Evolutionary conservation across 148 eudicot genomes (phyloP), one percentile per base, ranked within the genome.

Genomic region (Spergularia marina): DNA sequence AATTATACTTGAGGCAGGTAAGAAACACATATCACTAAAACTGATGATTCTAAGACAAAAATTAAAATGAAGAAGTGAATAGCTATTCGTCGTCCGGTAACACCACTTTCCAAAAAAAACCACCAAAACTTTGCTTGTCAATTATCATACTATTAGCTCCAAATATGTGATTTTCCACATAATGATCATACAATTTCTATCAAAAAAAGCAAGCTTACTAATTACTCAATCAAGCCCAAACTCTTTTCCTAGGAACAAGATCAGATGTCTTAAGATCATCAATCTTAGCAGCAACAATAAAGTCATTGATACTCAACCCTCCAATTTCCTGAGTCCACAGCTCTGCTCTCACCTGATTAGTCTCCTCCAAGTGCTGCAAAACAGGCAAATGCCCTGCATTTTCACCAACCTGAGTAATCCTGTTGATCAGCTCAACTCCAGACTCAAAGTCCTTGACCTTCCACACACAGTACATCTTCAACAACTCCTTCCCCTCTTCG

Each of bases 201-300:
- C 39, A 49, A 55, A 17, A 53, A 15, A 13, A 21, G 9, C 12
- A 17, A 58, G 36, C 36, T 30, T 30, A 30, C 36, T 30, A 30
- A 30, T 30, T 30, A 30, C 36, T 30, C 36, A 30, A 21, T 57
- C 77, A 95, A 61, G 99, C 99, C 97, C 99, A 95, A 59, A 77
- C 86, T 80, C 99, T 87, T 79, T 81, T 89, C 73, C 84, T 85
- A 20, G 96, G 92, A 72, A 83, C 86, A 82, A 95, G 99, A 88
- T 95, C 99, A 79, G 97, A 87, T n/a, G 89, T 85, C 47, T 84
- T 82, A 69, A 95, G 73, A 72, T 84, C 84, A 66, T 95, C 99
- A 63, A 95, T 89, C 80, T 87, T 95, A 72, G 97, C 91, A 83
- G 99, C 99, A 67, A 95, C 86, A 68, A 92, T 90, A 78, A 95